These are phyloP conservation scores for Saksenaea vasiformis DNA, from an alignment of 371 early-diverging fungal genomes.

Conservation along the genomic window DNA sequence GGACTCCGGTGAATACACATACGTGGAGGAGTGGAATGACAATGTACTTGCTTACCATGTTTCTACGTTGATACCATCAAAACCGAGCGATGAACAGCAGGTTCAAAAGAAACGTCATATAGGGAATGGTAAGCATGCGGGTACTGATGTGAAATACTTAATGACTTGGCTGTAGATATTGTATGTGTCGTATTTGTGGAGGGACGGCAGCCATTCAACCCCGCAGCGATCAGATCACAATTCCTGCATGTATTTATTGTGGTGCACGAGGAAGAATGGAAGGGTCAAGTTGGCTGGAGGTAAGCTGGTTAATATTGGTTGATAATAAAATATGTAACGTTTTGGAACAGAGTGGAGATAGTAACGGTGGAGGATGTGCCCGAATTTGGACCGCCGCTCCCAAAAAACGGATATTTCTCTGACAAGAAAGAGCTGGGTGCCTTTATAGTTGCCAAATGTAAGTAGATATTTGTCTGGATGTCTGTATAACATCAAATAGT, in stretches of 20 bases:
- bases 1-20: conserved; percentile 76
- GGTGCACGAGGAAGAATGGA: conserved; percentile 53
- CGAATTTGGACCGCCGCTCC: conserved; percentile 67
- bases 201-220: conserved; percentile 66
- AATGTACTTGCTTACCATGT: conserved; percentile 88
- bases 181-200: conserved; percentile 76
- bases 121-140: conserved; percentile 65
- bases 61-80: conserved; percentile 77
- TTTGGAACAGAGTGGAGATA: conserved; percentile 52
- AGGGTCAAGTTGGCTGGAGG: conserved; percentile 44
- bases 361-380: conserved; percentile 66
- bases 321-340: not conserved
- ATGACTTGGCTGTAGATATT: conserved; percentile 55
- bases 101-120: conserved; percentile 86
- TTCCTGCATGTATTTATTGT: conserved; percentile 79
- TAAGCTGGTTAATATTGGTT: conserved; percentile 8
- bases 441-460: conserved; percentile 67
- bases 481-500: conserved; percentile 21
- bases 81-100: conserved; percentile 74
- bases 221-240: conserved; percentile 73
- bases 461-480: not conserved
- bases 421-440: conserved; percentile 50
- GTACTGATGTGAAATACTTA: not conserved
- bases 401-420: conserved; percentile 61
- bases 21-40: conserved; percentile 75